These are phyloP conservation scores for Aspergillus versicolor DNA, from an alignment of 2,329 filamentous ascomycete genomes.

Conservation along the genomic window DNA sequence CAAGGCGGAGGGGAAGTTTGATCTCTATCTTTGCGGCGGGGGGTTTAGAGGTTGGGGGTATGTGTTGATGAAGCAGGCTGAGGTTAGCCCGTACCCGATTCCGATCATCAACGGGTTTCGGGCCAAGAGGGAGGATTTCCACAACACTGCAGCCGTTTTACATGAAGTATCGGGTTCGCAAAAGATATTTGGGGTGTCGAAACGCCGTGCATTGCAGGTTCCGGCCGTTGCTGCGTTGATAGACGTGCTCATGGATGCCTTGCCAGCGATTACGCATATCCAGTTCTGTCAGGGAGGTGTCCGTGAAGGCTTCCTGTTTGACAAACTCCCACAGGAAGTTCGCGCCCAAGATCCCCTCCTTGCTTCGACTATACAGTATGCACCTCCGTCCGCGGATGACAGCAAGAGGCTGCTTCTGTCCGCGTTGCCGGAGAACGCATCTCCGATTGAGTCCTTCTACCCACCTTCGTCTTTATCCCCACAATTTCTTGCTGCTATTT, in stretches of 20 bases:
- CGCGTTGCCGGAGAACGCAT: conserved; percentile 43
- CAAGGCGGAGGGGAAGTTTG: conserved; percentile 53
- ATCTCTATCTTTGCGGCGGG: conserved; percentile 83
- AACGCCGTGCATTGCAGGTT: conserved; percentile 75
- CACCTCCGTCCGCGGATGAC: conserved; percentile 46
- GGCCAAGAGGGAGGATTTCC: conserved; percentile 62
- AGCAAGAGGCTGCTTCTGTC: conserved; percentile 51
- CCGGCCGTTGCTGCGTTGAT: conserved; percentile 80
- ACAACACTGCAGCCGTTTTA: conserved; percentile 50
- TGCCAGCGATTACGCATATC: conserved; percentile 70
- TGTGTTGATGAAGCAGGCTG: conserved; percentile 77
- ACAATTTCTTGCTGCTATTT: conserved; percentile 55
- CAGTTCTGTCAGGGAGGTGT: conserved; percentile 88
- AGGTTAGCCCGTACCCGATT: conserved; percentile 76
- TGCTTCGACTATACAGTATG: conserved; percentile 58
- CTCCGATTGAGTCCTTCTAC: conserved; percentile 19
- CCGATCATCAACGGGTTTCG: conserved; percentile 78
- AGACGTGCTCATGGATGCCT: conserved; percentile 66
- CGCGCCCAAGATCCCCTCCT: conserved; percentile 67
- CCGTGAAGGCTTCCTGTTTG: conserved; percentile 77
- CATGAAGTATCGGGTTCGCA: conserved; percentile 37
- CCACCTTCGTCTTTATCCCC: conserved; percentile 45
- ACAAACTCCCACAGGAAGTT: conserved; percentile 60
- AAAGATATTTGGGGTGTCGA: conserved; percentile 70
- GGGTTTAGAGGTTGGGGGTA: conserved; percentile 91